Conservation (phyloP, 306 rosid genomes). For the Canavalia gladiata region DNA sequence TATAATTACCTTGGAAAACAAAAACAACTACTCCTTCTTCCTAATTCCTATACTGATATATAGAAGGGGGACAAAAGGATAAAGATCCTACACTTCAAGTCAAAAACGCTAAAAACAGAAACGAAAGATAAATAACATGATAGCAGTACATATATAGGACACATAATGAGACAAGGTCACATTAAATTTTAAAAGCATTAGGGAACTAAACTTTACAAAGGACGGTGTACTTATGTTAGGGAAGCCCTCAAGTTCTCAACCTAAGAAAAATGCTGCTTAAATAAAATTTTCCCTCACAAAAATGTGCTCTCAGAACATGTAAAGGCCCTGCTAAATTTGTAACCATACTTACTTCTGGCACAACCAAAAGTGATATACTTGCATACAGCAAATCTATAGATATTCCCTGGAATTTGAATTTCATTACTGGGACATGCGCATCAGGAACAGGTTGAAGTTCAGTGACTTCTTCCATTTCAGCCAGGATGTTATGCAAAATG, state of each 20-base stretch:
- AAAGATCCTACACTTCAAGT: constrained; percentile 33
- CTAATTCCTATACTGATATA: neutral
- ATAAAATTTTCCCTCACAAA: constrained; percentile 24
- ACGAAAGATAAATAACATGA: constrained; percentile 21
- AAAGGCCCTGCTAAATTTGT: constrained; percentile 44
- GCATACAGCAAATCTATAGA: constrained; percentile 96
- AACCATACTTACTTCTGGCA: constrained; percentile 82
- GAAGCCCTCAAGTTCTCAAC: constrained; percentile 26
- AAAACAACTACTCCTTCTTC: constrained; percentile 17
- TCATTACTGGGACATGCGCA: constrained; percentile 99
- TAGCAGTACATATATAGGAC: constrained; percentile 5
- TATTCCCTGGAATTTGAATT: constrained; percentile 92
- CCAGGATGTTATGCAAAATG: constrained; percentile 75
- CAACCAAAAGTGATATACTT: constrained; percentile 84
- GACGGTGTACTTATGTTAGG: constrained; percentile 27
- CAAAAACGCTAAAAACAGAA: constrained; percentile 10
- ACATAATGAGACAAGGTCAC: neutral
- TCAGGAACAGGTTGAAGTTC: constrained; percentile 93
- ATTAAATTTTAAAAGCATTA: constrained; percentile 13
- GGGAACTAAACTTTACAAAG: constrained; percentile 31
- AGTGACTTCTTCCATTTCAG: constrained; percentile 87
- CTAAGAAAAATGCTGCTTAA: neutral
- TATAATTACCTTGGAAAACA: neutral
- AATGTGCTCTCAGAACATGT: constrained; percentile 24
- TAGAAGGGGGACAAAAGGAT: neutral